Percentiles rank a stretch among this genome's conserved stretches.
phyloP scores from a whole-genome alignment of 345 rosid species.

The Acer yangbiense region DNA sequence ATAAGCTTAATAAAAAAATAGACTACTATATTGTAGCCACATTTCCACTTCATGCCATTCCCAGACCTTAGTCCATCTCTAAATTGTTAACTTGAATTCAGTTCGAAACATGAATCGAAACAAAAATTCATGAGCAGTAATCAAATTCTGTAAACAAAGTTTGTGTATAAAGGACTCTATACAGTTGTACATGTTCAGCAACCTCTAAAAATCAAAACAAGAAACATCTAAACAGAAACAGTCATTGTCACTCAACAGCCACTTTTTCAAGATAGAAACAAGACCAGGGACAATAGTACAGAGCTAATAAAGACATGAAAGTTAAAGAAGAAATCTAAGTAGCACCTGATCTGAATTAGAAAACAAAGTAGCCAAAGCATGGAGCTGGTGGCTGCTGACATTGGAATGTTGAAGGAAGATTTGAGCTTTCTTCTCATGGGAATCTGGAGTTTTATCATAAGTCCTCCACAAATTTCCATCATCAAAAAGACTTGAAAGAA shows the following conservation, averaged over 20 bases:
- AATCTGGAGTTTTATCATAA: constrained; percentile 19
- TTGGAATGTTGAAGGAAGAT: constrained; percentile 56
- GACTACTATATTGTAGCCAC: background rate
- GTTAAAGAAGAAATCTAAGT: constrained; percentile 15
- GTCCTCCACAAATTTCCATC: constrained; percentile 22
- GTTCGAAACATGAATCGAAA: background rate
- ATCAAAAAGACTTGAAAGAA: constrained; percentile 33
- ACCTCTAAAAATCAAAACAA: constrained; percentile 19
- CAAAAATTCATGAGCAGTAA: background rate
- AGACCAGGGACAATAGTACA: background rate
- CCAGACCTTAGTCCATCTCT: background rate
- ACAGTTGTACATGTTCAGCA: constrained; percentile 10
- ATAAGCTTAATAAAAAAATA: background rate
- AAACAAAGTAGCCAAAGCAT: constrained; percentile 60
- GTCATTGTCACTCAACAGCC: constrained; percentile 3
- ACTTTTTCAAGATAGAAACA: constrained; percentile 6
- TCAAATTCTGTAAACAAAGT: constrained; percentile 6
- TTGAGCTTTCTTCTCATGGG: constrained; percentile 48
- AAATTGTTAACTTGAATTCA: background rate
- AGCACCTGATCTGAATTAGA: constrained; percentile 69
- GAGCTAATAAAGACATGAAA: constrained; percentile 18
- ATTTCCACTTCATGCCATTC: background rate
- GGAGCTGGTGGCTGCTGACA: constrained; percentile 65
- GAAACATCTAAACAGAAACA: constrained; percentile 9
- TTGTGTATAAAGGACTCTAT: background rate